Base-by-base conservation (phyloP, 257 asterid genomes). In the Rehmannia glutinosa region DNA sequence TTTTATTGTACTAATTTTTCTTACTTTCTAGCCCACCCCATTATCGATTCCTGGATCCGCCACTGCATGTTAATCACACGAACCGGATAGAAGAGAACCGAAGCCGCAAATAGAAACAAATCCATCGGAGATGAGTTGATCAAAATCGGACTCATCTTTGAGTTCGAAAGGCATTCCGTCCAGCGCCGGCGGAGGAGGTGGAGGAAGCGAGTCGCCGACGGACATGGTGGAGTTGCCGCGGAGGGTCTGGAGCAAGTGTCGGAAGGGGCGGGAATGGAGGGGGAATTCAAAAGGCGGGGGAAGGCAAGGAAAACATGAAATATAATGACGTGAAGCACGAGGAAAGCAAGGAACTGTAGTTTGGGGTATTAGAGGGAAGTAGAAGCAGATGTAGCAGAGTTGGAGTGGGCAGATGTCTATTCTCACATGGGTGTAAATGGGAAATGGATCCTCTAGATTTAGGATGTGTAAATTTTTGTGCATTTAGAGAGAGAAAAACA, bases 31-130 rank as follows among this genome's bases (percentile, higher is more conserved):
- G n/a, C n/a, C n/a, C n/a, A n/a, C n/a, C n/a, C n/a, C n/a, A n/a
- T n/a, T n/a, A n/a, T n/a, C n/a, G n/a, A n/a, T n/a, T n/a, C n/a
- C n/a, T n/a, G n/a, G n/a, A n/a, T n/a, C n/a, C n/a, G n/a, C n/a
- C n/a, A n/a, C n/a, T n/a, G n/a, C n/a, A n/a, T n/a, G n/a, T n/a
- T n/a, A n/a, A n/a, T n/a, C n/a, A n/a, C n/a, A n/a, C n/a, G n/a
- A n/a, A n/a, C n/a, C n/a, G n/a, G n/a, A n/a, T n/a, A n/a, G n/a
- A n/a, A n/a, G n/a, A n/a, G n/a, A 81, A 57, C 87, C 92, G 68
- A 81, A 83, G 62, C 89, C 92, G 47, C 89, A 83, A 12, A 86
- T 0, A 20, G 89, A 83, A 42, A 86, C 62, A 8, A 81, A 76
- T n/a, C 89, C 92, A 23, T 86, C 86, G 23, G 85, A 72, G 28